phyloP scores from a whole-genome alignment of 2,329 filamentous ascomycete genomes.

The Aspergillus novoparasiticus region DNA sequence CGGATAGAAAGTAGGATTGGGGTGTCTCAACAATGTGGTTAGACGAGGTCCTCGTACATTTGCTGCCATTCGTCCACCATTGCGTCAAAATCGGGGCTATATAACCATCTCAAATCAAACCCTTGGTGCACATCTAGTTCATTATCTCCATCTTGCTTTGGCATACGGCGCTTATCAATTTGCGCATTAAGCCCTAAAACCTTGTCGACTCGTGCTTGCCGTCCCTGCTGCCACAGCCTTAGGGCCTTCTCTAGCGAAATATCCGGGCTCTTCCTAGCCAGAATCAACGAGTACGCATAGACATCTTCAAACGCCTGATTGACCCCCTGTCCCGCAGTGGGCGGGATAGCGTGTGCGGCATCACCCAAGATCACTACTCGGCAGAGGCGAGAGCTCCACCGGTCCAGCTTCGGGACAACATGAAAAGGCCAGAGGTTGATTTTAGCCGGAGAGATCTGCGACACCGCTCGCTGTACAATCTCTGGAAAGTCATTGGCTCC shows the following conservation, averaged over 20 bases:
- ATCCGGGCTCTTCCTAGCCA: slow-evolving; percentile 20
- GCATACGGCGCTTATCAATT: slow-evolving; percentile 53
- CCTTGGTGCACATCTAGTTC: slow-evolving; percentile 22
- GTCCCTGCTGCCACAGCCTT: slow-evolving; percentile 51
- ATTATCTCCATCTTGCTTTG: slow-evolving; percentile 24
- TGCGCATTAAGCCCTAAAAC: slow-evolving; percentile 53
- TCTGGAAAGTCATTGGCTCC: slow-evolving; percentile 37
- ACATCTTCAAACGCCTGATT: slow-evolving; percentile 61
- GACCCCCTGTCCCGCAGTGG: slow-evolving; percentile 62
- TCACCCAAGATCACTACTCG: slow-evolving; percentile 58
- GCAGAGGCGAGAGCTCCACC: slow-evolving; percentile 44
- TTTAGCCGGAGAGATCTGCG: slow-evolving; percentile 37
- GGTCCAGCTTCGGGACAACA: slow-evolving; percentile 49
- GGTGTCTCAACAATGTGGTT: not conserved
- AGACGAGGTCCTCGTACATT: not conserved
- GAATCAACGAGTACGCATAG: slow-evolving; percentile 49
- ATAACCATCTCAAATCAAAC: slow-evolving; percentile 49
- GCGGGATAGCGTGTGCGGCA: slow-evolving; percentile 64
- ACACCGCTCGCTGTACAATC: slow-evolving; percentile 41
- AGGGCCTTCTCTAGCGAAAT: slow-evolving; percentile 32
- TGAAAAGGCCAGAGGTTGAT: slow-evolving; percentile 57
- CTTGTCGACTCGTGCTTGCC: slow-evolving; percentile 52
- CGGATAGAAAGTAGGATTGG: no score
- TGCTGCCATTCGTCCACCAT: slow-evolving; percentile 35
- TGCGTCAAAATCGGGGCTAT: slow-evolving; percentile 42